Conservation (phyloP, 2,329 filamentous ascomycete species). For the Escovopsis sp. region DNA sequence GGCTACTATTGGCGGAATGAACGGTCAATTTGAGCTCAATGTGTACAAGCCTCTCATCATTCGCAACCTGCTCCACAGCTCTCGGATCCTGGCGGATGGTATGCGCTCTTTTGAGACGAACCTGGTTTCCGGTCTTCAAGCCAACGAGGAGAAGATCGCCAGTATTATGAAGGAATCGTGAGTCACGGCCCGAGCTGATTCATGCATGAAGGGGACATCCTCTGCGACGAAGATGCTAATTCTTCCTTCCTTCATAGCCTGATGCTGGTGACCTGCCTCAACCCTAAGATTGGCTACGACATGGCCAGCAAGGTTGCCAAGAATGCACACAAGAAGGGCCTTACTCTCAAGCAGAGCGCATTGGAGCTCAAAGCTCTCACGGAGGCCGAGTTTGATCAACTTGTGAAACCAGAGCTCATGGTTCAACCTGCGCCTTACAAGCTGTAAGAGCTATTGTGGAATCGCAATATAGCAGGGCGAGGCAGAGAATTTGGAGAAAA, state of each 20-base stretch:
- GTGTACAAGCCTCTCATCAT: slow-evolving; percentile 98
- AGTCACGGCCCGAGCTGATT: slow-evolving; percentile 19
- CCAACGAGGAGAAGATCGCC: slow-evolving; percentile 84
- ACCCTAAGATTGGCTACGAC: slow-evolving; percentile 94
- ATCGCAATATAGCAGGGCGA: too few species aligned
- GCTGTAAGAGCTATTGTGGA: slow-evolving; percentile 10
- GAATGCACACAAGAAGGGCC: slow-evolving; percentile 97
- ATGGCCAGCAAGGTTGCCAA: slow-evolving; percentile 96
- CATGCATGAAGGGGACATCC: background rate
- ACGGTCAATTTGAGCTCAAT: slow-evolving; percentile 97
- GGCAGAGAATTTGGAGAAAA: too few species aligned
- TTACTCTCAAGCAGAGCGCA: slow-evolving; percentile 85
- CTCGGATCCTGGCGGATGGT: slow-evolving; percentile 73
- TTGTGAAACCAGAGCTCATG: slow-evolving; percentile 93
- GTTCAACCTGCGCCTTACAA: slow-evolving; percentile 60
- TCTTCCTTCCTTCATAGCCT: slow-evolving; percentile 39
- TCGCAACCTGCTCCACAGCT: slow-evolving; percentile 85
- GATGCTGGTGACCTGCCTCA: slow-evolving; percentile 96
- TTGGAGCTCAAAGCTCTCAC: slow-evolving; percentile 85
- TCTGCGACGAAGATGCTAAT: slow-evolving; percentile 6
- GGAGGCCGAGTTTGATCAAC: slow-evolving; percentile 75
- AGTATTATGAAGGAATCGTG: slow-evolving; percentile 90
- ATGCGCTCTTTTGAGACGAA: slow-evolving; percentile 96
- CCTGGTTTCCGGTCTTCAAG: slow-evolving; percentile 72
- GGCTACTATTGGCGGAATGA: slow-evolving; percentile 86